A percentile compares a stretch with the other conserved stretches of the same genome.
Evolutionary conservation across 805 yeast genomes (phyloP).

Genomic region (Metschnikowia lachancei): DNA sequence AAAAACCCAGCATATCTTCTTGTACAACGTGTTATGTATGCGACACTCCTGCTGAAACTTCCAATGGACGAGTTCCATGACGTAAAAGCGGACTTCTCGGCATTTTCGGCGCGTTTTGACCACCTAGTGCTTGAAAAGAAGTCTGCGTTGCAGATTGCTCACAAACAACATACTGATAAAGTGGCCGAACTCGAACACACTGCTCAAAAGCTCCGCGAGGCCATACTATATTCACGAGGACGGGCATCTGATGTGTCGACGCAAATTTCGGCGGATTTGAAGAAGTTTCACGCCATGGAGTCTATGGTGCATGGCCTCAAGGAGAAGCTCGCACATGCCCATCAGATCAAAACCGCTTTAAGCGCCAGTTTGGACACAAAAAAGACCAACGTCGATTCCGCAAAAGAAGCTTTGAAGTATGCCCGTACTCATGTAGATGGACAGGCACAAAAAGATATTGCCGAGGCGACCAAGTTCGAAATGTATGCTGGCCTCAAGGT

Average conservation of each 20-base stretch:
- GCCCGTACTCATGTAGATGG: constrained; percentile 34
- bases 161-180: constrained; percentile 32
- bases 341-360: constrained; percentile 25
- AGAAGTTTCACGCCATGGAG: constrained; percentile 30
- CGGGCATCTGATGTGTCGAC: constrained; percentile 28
- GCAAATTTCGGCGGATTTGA: constrained; percentile 26
- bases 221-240: constrained; percentile 28
- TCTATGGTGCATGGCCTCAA: constrained; percentile 34
- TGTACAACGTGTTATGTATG: background rate
- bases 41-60: constrained; percentile 1
- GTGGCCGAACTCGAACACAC: constrained; percentile 32
- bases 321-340: constrained; percentile 34
- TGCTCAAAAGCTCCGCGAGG: constrained; percentile 29
- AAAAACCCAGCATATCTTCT: background rate
- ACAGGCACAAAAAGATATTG: constrained; percentile 48
- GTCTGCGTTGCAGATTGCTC: constrained; percentile 29
- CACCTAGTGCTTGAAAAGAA: constrained; percentile 32
- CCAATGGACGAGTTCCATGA: constrained; percentile 35
- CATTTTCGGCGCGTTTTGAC: constrained; percentile 39
- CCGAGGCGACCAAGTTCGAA: constrained; percentile 54
- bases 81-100: constrained; percentile 37
- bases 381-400: constrained; percentile 26
- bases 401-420: constrained; percentile 31
- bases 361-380: constrained; percentile 33
- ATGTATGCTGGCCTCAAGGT: constrained; percentile 53